These are phyloP conservation scores for Baorangia bicolor DNA, from an alignment of 768 basidiomycete species.

Conservation along the genomic window DNA sequence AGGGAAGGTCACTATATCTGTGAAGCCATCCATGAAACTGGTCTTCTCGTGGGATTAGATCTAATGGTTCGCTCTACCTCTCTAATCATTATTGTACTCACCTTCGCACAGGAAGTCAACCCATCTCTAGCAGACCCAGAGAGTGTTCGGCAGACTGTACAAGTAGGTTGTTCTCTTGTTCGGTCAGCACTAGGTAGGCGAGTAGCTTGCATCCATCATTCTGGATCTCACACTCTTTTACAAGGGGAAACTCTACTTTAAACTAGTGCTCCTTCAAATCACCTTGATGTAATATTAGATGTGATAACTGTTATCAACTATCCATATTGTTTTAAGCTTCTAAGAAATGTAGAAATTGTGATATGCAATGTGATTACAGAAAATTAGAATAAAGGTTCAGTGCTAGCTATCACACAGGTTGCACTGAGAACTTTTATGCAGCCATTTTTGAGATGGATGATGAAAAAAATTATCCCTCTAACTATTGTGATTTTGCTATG, in stretches of 20 bases:
- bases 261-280: background rate
- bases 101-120: conserved; percentile 77
- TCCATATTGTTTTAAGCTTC: background rate
- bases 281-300: conserved; percentile 1
- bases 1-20: conserved; percentile 98
- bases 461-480: background rate
- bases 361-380: background rate
- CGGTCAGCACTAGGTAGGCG: conserved; percentile 76
- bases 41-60: conserved; percentile 87
- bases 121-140: conserved; percentile 80
- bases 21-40: conserved; percentile 90
- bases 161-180: conserved; percentile 84
- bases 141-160: conserved; percentile 83
- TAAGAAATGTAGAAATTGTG: background rate
- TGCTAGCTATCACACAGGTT: no score
- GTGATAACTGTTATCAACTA: background rate
- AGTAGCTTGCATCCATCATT: background rate
- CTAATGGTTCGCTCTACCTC: conserved; percentile 67
- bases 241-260: conserved; percentile 37
- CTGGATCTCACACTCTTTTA: conserved; percentile 6
- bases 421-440: background rate
- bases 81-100: conserved; percentile 6
- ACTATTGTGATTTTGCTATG: background rate
- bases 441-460: background rate
- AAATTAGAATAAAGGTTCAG: background rate